A percentile compares a stretch with the other conserved stretches of the same genome.
Evolutionary conservation across 257 asterid species (phyloP).

Genomic region (Rehmannia glutinosa): DNA sequence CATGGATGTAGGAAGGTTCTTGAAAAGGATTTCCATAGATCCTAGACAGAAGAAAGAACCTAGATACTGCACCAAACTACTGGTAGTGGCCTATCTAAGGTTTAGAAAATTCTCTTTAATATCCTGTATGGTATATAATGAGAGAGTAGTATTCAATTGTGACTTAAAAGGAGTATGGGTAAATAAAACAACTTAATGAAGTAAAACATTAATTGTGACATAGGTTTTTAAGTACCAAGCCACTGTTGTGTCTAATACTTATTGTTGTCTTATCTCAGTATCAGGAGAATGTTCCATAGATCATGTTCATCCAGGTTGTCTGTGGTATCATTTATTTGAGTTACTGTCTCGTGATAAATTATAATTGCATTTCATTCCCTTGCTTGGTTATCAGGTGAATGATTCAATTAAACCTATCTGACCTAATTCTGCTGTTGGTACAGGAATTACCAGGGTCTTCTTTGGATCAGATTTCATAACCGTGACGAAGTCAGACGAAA

Average conservation of each 20-base stretch:
- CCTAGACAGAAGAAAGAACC: neutral
- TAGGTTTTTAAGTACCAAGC: neutral
- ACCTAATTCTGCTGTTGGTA: neutral
- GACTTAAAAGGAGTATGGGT: neutral
- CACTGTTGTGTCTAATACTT: neutral
- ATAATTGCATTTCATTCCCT: neutral
- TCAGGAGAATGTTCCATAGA: neutral
- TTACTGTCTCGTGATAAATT: neutral
- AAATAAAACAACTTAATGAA: neutral
- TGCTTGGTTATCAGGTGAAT: no score
- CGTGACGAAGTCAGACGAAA: slow-evolving; percentile 78
- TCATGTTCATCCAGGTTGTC: neutral
- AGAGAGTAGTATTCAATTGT: neutral
- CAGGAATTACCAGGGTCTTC: slow-evolving; percentile 85
- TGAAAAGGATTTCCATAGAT: neutral
- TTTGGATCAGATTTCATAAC: slow-evolving; percentile 88
- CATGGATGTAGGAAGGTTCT: neutral
- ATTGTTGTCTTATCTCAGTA: neutral
- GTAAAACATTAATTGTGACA: neutral
- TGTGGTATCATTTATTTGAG: neutral
- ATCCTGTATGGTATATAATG: no score
- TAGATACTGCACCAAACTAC: neutral
- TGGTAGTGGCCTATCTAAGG: neutral
- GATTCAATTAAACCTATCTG: neutral
- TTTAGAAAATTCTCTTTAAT: no score